These are phyloP conservation scores for Mycena sanguinolenta DNA, from an alignment of 768 basidiomycete genomes.

Conservation along the genomic window DNA sequence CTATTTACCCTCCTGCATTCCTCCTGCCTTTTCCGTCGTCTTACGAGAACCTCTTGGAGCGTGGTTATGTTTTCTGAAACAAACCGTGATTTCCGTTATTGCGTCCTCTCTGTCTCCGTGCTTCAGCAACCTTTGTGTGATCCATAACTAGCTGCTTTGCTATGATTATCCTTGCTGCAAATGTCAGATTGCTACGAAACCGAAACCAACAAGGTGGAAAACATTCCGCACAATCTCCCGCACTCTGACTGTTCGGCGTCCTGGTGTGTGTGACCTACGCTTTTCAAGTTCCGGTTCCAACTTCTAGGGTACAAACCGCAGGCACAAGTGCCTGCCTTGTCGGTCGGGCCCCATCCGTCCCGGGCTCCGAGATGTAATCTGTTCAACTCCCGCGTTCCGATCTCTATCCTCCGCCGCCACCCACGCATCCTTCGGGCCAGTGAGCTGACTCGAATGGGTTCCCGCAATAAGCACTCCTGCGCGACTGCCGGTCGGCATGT, in stretches of 20 bases:
- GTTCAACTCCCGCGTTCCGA: not conserved
- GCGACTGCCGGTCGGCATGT: slow-evolving; percentile 3
- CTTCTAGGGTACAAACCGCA: not conserved
- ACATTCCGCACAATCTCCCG: slow-evolving; percentile 2
- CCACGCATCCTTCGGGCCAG: not conserved
- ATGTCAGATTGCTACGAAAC: not conserved
- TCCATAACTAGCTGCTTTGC: too few species aligned
- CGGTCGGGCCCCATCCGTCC: not conserved
- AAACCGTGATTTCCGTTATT: not conserved
- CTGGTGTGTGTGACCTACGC: not conserved
- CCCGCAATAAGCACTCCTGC: not conserved
- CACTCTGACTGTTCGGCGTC: not conserved
- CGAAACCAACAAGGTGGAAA: not conserved
- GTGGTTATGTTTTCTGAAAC: not conserved
- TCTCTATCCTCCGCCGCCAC: not conserved
- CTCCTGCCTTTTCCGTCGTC: not conserved
- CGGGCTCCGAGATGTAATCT: slow-evolving; percentile 11
- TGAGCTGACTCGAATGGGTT: not conserved
- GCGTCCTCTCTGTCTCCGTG: too few species aligned
- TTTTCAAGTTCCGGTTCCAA: not conserved
- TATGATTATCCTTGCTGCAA: not conserved
- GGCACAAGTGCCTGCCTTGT: not conserved
- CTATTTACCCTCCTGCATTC: not conserved
- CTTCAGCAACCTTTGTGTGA: too few species aligned
- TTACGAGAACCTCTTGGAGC: not conserved